Evolutionary conservation across 2,329 filamentous ascomycete species (phyloP).

Genomic region (Bipolaris cookei): DNA sequence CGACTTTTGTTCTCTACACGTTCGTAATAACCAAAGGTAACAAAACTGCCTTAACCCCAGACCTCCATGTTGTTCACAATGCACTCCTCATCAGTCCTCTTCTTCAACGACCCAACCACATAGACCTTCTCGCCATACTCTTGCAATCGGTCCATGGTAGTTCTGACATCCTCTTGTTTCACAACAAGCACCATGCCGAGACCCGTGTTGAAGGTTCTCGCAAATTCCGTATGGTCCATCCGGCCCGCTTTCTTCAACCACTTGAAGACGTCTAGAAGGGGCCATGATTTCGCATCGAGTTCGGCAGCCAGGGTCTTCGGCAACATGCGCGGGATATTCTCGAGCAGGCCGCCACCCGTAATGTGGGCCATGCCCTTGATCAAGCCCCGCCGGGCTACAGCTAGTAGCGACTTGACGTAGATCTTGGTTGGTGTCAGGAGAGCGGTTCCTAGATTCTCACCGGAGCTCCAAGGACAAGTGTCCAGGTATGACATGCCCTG

Average conservation of each 20-base stretch:
- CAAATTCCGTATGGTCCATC: conserved; percentile 80
- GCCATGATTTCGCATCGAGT: conserved; percentile 78
- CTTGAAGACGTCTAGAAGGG: conserved; percentile 77
- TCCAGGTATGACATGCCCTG: conserved; percentile 74
- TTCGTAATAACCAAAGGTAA: not conserved
- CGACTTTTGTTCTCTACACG: not conserved
- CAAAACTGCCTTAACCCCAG: conserved; percentile 45
- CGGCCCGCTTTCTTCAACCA: conserved; percentile 82
- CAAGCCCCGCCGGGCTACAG: conserved; percentile 64
- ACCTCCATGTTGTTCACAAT: conserved; percentile 65
- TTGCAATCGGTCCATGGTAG: conserved; percentile 66
- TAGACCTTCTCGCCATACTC: conserved; percentile 77
- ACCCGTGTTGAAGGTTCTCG: conserved; percentile 91
- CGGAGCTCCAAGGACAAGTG: conserved; percentile 75
- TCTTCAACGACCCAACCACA: conserved; percentile 73
- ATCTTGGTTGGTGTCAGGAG: conserved; percentile 91
- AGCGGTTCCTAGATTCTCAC: conserved; percentile 70
- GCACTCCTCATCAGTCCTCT: conserved; percentile 62
- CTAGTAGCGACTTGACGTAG: conserved; percentile 84
- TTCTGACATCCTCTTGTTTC: conserved; percentile 65
- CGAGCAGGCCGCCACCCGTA: conserved; percentile 88
- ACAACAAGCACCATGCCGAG: conserved; percentile 94
- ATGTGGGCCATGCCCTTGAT: conserved; percentile 97
- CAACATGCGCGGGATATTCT: conserved; percentile 95
- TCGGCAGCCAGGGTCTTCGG: conserved; percentile 78